A percentile compares a stretch with the other conserved stretches of the same genome.
Conservation (phyloP, 2,329 filamentous ascomycete species). For the Sodiomyces alkalinus region DNA sequence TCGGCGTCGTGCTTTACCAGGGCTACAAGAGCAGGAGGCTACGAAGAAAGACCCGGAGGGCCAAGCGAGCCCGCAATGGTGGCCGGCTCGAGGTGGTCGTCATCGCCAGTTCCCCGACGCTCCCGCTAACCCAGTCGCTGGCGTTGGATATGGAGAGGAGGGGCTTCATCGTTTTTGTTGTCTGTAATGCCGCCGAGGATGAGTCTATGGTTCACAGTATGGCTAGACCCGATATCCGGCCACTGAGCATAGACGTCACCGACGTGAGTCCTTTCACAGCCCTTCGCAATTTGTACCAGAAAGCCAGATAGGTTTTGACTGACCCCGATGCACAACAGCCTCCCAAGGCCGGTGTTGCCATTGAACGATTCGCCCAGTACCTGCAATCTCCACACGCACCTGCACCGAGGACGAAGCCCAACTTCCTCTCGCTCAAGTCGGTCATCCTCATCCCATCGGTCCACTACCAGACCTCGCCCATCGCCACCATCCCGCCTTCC, state of each 20-base stretch:
- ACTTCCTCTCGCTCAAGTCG: constrained; percentile 62
- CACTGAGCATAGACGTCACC: constrained; percentile 69
- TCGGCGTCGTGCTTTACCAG: constrained; percentile 47
- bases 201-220: constrained; percentile 65
- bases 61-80: constrained; percentile 66
- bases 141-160: constrained; percentile 77
- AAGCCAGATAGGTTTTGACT: constrained; percentile 3
- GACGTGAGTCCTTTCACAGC: constrained; percentile 38
- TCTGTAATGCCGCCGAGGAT: constrained; percentile 74
- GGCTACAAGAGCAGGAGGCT: constrained; percentile 36
- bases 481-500: constrained; percentile 72
- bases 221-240: constrained; percentile 65
- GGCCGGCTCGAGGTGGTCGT: constrained; percentile 77
- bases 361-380: constrained; percentile 55
- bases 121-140: constrained; percentile 71
- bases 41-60: constrained; percentile 54
- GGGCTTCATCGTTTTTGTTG: constrained; percentile 86
- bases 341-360: constrained; percentile 49
- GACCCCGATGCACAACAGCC: constrained; percentile 30
- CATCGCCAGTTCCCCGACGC: constrained; percentile 72
- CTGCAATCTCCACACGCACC: constrained; percentile 63
- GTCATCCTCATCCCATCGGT: constrained; percentile 72
- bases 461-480: constrained; percentile 66
- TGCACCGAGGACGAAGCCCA: constrained; percentile 59
- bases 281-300: background rate